phyloP scores from a whole-genome alignment of 352 stramenopile genomes.

The Globisporangium nagaii region DNA sequence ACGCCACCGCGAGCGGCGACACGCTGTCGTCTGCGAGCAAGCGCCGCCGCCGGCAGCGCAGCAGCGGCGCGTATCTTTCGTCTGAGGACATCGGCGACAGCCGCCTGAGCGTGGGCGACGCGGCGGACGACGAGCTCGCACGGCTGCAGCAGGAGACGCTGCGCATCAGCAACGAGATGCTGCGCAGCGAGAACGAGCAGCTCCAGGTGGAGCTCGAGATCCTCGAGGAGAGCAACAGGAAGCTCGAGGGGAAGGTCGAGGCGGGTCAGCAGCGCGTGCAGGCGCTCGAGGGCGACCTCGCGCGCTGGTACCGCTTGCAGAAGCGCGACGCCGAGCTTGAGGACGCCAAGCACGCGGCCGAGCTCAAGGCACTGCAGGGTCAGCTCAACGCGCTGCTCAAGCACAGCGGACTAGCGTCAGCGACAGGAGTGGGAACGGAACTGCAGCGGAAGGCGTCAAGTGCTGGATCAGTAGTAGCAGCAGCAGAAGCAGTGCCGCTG shows the following conservation, averaged over 20 bases:
- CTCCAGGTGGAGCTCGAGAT: slow-evolving; percentile 13
- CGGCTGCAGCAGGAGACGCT: slow-evolving; percentile 19
- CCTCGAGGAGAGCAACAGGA: slow-evolving; percentile 12
- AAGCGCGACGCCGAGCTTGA: slow-evolving; percentile 24
- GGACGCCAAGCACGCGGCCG: slow-evolving; percentile 14
- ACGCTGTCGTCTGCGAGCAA: not conserved
- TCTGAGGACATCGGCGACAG: not conserved
- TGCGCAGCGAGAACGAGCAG: slow-evolving; percentile 34
- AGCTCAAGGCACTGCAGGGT: slow-evolving; percentile 14
- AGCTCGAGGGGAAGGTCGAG: slow-evolving; percentile 11
- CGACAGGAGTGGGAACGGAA: not conserved
- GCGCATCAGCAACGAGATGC: slow-evolving; percentile 29
- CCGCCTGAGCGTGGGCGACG: not conserved
- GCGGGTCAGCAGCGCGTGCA: slow-evolving; percentile 18
- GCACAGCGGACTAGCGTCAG: not conserved
- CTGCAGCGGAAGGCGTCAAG: slow-evolving; percentile 24
- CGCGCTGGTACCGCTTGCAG: slow-evolving; percentile 27
- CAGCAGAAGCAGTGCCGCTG: slow-evolving; percentile 7
- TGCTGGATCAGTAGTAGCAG: slow-evolving; percentile 28
- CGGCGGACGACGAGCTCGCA: not conserved
- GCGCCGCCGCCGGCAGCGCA: not conserved
- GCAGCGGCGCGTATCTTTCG: too few species aligned
- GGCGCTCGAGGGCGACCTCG: slow-evolving; percentile 34
- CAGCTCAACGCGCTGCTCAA: slow-evolving; percentile 10
- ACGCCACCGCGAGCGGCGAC: not conserved